phyloP scores from a whole-genome alignment of 495 filamentous ascomycete species.

The Evernia prunastri region DNA sequence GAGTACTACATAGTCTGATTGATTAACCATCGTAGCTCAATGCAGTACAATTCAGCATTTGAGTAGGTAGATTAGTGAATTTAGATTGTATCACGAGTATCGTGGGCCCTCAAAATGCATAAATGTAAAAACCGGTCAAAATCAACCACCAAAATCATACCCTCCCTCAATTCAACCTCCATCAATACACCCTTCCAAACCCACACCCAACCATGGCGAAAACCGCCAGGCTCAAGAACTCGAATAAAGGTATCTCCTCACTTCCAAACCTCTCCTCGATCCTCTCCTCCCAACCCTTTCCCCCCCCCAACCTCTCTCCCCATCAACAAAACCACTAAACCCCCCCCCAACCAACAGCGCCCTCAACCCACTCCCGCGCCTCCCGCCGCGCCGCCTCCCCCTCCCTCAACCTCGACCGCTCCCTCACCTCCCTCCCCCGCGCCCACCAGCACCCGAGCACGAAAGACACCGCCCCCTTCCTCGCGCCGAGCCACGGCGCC shows the following conservation, averaged over 20 bases:
- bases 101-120: no score
- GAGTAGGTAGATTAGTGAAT: no score
- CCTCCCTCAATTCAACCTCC: neutral
- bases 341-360: slow-evolving; percentile 28
- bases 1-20: no score
- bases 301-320: neutral
- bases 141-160: no score
- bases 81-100: no score
- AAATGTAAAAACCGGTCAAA: no score
- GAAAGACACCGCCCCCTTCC: no score
- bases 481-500: slow-evolving; percentile 49
- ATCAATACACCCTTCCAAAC: no score
- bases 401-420: slow-evolving; percentile 68
- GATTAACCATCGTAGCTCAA: no score
- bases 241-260: slow-evolving; percentile 31
- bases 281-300: slow-evolving; percentile 5
- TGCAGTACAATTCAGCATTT: no score
- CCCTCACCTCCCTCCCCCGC: slow-evolving; percentile 48
- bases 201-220: slow-evolving; percentile 45
- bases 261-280: neutral
- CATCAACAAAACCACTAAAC: slow-evolving; percentile 24
- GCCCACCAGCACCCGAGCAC: no score
- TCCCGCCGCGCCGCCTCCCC: slow-evolving; percentile 66
- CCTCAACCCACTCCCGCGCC: slow-evolving; percentile 60
- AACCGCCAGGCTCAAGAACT: slow-evolving; percentile 36